These are phyloP conservation scores for Trichoderma hamatum DNA, from an alignment of 2,329 filamentous ascomycete genomes.

Conservation along the genomic window DNA sequence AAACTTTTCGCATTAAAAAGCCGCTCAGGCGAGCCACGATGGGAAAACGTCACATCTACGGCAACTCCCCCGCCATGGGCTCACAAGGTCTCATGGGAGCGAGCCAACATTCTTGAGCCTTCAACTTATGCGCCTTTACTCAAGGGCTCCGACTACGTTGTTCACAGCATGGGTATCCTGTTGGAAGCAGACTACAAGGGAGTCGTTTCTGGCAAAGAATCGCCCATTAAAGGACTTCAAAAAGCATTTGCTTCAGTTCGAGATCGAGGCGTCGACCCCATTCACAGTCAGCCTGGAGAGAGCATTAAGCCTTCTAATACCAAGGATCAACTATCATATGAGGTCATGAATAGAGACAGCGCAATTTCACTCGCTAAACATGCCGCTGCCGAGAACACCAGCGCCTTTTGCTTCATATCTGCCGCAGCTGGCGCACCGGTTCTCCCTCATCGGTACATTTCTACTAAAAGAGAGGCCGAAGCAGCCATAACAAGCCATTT, in stretches of 20 bases:
- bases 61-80: slow-evolving; percentile 77
- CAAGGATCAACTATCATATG: slow-evolving; percentile 85
- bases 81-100: slow-evolving; percentile 80
- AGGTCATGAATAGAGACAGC: slow-evolving; percentile 93
- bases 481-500: slow-evolving; percentile 71
- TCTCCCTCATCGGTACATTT: slow-evolving; percentile 82
- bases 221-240: slow-evolving; percentile 74
- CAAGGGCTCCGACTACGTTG: slow-evolving; percentile 76
- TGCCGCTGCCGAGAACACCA: slow-evolving; percentile 64
- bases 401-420: slow-evolving; percentile 83
- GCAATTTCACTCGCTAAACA: slow-evolving; percentile 83
- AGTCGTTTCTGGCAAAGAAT: slow-evolving; percentile 80
- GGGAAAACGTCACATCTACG: slow-evolving; percentile 77
- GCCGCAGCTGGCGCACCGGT: slow-evolving; percentile 85
- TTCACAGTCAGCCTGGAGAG: slow-evolving; percentile 62
- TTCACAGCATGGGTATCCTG: slow-evolving; percentile 95
- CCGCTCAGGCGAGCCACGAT: slow-evolving; percentile 86
- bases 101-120: slow-evolving; percentile 84
- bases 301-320: slow-evolving; percentile 67
- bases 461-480: slow-evolving; percentile 91
- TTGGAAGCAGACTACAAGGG: slow-evolving; percentile 98
- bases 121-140: slow-evolving; percentile 77
- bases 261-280: slow-evolving; percentile 67
- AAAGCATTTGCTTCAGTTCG: slow-evolving; percentile 75
- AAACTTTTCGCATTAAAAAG: slow-evolving; percentile 49